Evolutionary conservation across 2,329 filamentous ascomycete species (phyloP), one percentile per base, ranked within the genome.

Genomic region (Pseudogymnoascus sp.): DNA sequence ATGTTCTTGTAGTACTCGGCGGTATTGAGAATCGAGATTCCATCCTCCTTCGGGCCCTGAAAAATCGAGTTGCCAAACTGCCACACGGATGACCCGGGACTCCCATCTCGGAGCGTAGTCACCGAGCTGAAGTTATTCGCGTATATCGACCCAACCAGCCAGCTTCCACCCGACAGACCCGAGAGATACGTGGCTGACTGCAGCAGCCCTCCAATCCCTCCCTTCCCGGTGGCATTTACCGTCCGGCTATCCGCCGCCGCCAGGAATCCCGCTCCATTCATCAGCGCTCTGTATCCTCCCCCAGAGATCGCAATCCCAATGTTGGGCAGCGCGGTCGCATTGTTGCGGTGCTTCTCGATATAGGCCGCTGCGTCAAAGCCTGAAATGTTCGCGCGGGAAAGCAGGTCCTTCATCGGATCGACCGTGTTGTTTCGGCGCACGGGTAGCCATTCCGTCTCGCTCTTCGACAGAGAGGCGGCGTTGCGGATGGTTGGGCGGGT

Each of bases 261-360:
- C 14, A 96, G 70, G 48, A 88, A 88, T 66, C 92, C 92, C 14
- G 88, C 92, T 39, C 90, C 92, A 72, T 90, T 93, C 79, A 93
- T 80, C 78, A 96, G 80, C n/a, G 92, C 92, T 64, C 92, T 83
- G 74, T 95, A 96, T 37, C 92, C 92, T 73, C 92, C 92, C 11
- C 92, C 92, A 0, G 90, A 95, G 51, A 90, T 79, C 10, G 92
- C 90, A 67, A 96, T 84, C 14, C 81, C 91, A 66, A 96, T 86
- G 69, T 87, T 90, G 0, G 87, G 87, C 25, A 88, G 71, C 1
- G 80, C 78, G 14, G 81, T 80, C 0, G 78, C 78, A 74, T 89
- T 88, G 66, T 78, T 77, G 28, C 77, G 76, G 65, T 85, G 75
- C 1, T 77, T 77, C 63, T 87, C 81, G 70, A 98, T 85, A 73